Percentiles rank a stretch among this genome's conserved stretches.
Conservation (phyloP, 768 basidiomycete species). For the Calocybe gangraenosa region DNA sequence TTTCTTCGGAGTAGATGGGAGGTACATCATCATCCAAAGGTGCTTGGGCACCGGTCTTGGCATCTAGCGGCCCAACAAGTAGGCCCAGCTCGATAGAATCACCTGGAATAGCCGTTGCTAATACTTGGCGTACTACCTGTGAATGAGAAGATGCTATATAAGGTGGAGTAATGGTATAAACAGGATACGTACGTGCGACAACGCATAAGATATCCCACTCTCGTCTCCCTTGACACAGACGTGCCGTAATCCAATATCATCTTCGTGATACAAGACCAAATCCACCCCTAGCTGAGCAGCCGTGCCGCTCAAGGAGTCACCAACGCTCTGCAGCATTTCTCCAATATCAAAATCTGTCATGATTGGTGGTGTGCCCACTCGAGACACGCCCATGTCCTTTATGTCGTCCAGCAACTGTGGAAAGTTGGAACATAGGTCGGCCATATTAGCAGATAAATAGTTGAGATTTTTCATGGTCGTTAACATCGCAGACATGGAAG, state of each 20-base stretch:
- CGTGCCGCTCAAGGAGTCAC: constrained; percentile 80
- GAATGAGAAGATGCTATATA: constrained; percentile 14
- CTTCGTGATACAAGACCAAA: constrained; percentile 86
- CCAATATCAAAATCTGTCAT: constrained; percentile 87
- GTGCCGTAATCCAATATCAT: constrained; percentile 77
- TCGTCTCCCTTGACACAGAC: constrained; percentile 84
- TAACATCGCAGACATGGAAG: constrained; percentile 84
- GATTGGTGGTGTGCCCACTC: constrained; percentile 8
- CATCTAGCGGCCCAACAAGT: constrained; percentile 33
- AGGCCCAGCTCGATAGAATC: constrained; percentile 89
- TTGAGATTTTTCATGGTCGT: constrained; percentile 93
- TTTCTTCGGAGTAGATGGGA: constrained; percentile 27
- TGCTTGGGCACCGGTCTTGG: constrained; percentile 5
- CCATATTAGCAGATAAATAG: constrained; percentile 86
- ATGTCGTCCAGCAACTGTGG: not conserved
- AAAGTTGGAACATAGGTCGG: constrained; percentile 38
- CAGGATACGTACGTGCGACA: constrained; percentile 71
- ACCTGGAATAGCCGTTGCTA: constrained; percentile 61
- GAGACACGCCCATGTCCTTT: not conserved
- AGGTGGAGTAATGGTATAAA: constrained; percentile 2
- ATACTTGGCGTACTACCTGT: constrained; percentile 82
- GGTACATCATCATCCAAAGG: constrained; percentile 17
- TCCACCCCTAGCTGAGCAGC: constrained; percentile 86
- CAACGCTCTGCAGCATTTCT: constrained; percentile 84
- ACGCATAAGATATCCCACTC: constrained; percentile 72